These are phyloP conservation scores for Beauveria asiatica DNA, from an alignment of 2,329 filamentous ascomycete genomes.

Conservation along the genomic window DNA sequence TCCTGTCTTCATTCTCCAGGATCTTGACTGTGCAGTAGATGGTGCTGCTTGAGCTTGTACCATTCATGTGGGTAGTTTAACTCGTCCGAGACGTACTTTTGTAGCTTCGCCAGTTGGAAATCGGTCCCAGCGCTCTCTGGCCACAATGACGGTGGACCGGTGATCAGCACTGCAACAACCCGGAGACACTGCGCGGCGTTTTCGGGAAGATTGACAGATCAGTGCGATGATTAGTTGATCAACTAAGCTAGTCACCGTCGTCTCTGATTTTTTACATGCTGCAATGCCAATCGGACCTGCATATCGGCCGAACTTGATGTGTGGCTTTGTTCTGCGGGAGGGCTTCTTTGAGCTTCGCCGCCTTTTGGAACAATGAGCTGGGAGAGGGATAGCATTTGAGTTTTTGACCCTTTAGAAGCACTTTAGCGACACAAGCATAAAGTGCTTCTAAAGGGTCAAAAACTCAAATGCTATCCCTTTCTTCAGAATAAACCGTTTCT, in stretches of 20 bases:
- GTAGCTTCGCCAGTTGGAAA: neutral
- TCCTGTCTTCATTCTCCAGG: constrained; percentile 35
- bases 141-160: neutral
- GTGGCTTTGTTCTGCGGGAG: neutral
- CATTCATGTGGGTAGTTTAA: too few relatives aligned
- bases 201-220: neutral
- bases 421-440: neutral
- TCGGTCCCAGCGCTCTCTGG: too few relatives aligned
- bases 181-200: neutral
- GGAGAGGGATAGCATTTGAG: too few relatives aligned
- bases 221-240: too few relatives aligned
- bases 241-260: too few relatives aligned
- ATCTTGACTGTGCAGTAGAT: too few relatives aligned
- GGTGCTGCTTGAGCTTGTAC: too few relatives aligned
- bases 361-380: neutral
- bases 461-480: neutral
- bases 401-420: too few relatives aligned
- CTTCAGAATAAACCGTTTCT: neutral
- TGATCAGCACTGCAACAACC: neutral
- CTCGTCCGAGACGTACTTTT: neutral
- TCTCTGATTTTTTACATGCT: neutral
- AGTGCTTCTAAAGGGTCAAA: neutral
- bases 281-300: neutral
- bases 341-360: neutral
- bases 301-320: neutral